These are phyloP conservation scores for Populus hybrid DNA, from an alignment of 441 rosid species.

Conservation along the genomic window DNA sequence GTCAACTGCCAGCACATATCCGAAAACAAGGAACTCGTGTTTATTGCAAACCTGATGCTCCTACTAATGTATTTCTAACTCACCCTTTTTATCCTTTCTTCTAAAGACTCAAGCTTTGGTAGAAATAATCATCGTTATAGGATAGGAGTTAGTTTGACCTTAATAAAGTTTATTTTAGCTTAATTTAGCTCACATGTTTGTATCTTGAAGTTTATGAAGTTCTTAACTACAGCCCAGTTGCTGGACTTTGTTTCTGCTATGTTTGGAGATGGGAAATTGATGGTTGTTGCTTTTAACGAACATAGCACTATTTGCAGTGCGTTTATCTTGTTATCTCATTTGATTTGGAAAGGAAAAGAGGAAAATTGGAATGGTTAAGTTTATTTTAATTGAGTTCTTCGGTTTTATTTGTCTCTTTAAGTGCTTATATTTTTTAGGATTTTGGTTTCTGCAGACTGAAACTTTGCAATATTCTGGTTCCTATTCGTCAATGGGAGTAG, in stretches of 20 bases:
- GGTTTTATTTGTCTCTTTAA: slow-evolving; percentile 4
- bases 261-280: not conserved
- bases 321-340: not conserved
- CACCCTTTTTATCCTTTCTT: not conserved
- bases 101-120: not conserved
- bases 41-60: slow-evolving; percentile 60
- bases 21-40: slow-evolving; percentile 62
- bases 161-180: too few relatives aligned
- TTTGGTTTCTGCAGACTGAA: slow-evolving; percentile 53
- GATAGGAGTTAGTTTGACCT: not conserved
- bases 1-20: slow-evolving; percentile 62
- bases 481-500: slow-evolving; percentile 62
- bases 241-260: not conserved
- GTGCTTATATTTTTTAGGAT: slow-evolving; percentile 1
- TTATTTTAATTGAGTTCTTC: not conserved
- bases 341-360: not conserved
- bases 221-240: not conserved
- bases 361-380: not conserved
- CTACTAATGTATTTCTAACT: slow-evolving; percentile 15
- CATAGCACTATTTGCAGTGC: not conserved
- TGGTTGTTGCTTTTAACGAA: not conserved
- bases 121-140: not conserved
- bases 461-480: slow-evolving; percentile 66
- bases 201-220: not conserved
- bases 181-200: not conserved